phyloP scores from a whole-genome alignment of 1,139 yeast species.

The Taphrina sp. region DNA sequence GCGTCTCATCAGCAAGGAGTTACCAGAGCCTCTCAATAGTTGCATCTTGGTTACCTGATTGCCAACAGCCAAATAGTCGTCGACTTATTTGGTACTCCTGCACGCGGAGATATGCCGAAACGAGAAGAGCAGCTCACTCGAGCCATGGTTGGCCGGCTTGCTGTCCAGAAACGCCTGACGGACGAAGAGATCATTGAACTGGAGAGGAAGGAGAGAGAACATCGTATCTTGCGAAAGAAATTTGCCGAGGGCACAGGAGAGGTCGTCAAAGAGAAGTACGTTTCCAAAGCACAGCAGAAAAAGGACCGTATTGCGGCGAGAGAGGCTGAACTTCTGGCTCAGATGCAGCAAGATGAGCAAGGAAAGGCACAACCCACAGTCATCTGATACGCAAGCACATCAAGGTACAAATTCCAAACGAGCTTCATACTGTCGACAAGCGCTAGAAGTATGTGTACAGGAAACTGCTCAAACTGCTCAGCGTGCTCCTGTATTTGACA shows the following conservation, averaged over 20 bases:
- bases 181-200: slow-evolving; percentile 27
- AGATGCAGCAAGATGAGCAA: slow-evolving; percentile 12
- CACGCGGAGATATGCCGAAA: slow-evolving; percentile 30
- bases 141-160: slow-evolving; percentile 29
- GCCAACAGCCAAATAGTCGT: too few relatives aligned
- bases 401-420: too few relatives aligned
- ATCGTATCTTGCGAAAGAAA: slow-evolving; percentile 19
- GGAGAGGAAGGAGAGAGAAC: slow-evolving; percentile 26
- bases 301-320: slow-evolving; percentile 24
- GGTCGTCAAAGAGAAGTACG: slow-evolving; percentile 23
- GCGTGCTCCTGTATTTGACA: too few relatives aligned
- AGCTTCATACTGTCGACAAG: too few relatives aligned
- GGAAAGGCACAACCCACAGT: too few relatives aligned
- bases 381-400: too few relatives aligned
- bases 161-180: slow-evolving; percentile 16
- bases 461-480: too few relatives aligned
- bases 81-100: too few relatives aligned
- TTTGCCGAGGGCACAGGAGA: slow-evolving; percentile 26
- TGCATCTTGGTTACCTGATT: too few relatives aligned
- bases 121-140: slow-evolving; percentile 29
- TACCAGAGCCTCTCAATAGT: too few relatives aligned
- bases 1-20: too few relatives aligned
- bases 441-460: too few relatives aligned
- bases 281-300: slow-evolving; percentile 24
- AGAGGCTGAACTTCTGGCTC: slow-evolving; percentile 20